These are phyloP conservation scores for Penicillium maclennaniae DNA, from an alignment of 495 filamentous ascomycete genomes.

Conservation along the genomic window DNA sequence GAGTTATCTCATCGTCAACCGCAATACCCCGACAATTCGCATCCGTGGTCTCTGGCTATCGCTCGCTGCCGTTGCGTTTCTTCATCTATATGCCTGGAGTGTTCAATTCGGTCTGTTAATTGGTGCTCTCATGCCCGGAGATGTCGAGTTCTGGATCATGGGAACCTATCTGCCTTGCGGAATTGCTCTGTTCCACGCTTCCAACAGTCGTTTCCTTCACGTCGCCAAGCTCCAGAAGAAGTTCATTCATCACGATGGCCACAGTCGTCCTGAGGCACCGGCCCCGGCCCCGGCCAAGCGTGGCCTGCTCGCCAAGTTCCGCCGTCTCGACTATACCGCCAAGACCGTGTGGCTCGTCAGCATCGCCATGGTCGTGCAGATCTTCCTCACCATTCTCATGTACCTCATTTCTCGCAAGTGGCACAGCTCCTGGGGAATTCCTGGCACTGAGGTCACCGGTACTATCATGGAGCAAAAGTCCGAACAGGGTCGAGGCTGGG, in stretches of 20 bases:
- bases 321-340: slow-evolving; percentile 25
- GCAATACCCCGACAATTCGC: slow-evolving; percentile 54
- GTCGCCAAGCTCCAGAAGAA: slow-evolving; percentile 48
- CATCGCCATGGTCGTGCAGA: slow-evolving; percentile 33
- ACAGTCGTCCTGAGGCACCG: background rate
- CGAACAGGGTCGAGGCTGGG: slow-evolving; percentile 53
- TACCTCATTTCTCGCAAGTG: slow-evolving; percentile 65
- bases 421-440: slow-evolving; percentile 55
- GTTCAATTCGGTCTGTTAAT: slow-evolving; percentile 57
- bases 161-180: slow-evolving; percentile 65
- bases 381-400: slow-evolving; percentile 57
- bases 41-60: slow-evolving; percentile 60
- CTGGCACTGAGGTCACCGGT: slow-evolving; percentile 38
- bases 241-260: slow-evolving; percentile 19
- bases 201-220: slow-evolving; percentile 62
- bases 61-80: slow-evolving; percentile 52
- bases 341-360: slow-evolving; percentile 28
- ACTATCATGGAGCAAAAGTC: slow-evolving; percentile 36
- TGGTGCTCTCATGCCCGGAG: slow-evolving; percentile 56
- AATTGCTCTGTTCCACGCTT: slow-evolving; percentile 67
- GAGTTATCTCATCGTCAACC: slow-evolving; percentile 51
- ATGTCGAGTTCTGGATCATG: slow-evolving; percentile 70
- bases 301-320: slow-evolving; percentile 27
- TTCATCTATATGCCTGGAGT: slow-evolving; percentile 59
- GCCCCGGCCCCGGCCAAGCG: slow-evolving; percentile 2